A percentile compares a stretch with the other conserved stretches of the same genome.
phyloP scores from a whole-genome alignment of 371 early-diverging fungal species.

The Batrachochytrium dendrobatidis region DNA sequence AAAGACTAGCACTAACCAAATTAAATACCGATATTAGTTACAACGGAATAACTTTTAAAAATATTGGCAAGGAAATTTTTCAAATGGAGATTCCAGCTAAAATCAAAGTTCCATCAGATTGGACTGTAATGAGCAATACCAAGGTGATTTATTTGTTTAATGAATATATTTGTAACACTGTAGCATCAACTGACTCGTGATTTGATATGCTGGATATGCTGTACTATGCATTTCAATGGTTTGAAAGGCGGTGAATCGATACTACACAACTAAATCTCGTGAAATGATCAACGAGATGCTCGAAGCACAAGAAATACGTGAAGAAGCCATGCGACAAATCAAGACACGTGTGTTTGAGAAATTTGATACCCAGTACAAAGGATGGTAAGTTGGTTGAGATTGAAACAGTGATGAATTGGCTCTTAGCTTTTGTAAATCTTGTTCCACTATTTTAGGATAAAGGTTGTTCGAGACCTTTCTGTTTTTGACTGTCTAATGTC shows the following conservation, averaged over 20 bases:
- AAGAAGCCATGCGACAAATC: conserved; percentile 60
- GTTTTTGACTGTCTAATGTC: conserved; percentile 88
- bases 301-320: conserved; percentile 80
- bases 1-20: conserved; percentile 16
- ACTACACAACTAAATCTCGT: conserved; percentile 69
- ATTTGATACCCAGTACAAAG: conserved; percentile 68
- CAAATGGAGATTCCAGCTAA: conserved; percentile 84
- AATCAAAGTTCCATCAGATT: conserved; percentile 71
- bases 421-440: not conserved
- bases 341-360: conserved; percentile 60
- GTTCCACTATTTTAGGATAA: conserved; percentile 36
- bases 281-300: conserved; percentile 61
- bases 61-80: conserved; percentile 93
- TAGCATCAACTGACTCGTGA: not conserved
- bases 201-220: too few relatives aligned
- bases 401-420: too few relatives aligned
- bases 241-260: conserved; percentile 69
- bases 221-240: too few relatives aligned
- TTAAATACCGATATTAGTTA: not conserved
- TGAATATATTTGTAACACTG: too few relatives aligned
- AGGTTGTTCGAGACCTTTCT: conserved; percentile 66
- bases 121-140: conserved; percentile 73
- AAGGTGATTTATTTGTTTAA: conserved; percentile 44
- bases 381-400: conserved; percentile 31
- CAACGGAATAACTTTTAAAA: conserved; percentile 56